A percentile compares a stretch with the other conserved stretches of the same genome.
Conservation (phyloP, 306 rosid genomes). For the Quercus suber region DNA sequence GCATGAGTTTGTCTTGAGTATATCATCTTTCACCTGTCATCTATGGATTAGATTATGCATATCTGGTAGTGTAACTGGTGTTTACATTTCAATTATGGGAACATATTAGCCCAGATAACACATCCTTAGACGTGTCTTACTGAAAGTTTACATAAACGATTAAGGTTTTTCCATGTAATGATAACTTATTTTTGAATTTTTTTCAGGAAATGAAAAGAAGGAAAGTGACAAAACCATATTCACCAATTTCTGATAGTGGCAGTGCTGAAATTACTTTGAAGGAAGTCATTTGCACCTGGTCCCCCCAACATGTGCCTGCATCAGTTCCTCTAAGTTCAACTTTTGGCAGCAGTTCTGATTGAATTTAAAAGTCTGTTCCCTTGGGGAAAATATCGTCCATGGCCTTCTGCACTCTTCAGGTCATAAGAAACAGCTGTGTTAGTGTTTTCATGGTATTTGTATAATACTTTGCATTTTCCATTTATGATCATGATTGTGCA, state of each 20-base stretch:
- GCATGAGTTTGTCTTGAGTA: background rate
- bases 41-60: background rate
- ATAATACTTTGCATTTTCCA: background rate
- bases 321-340: slow-evolving; percentile 61
- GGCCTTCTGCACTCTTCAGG: background rate
- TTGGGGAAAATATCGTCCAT: background rate
- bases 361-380: slow-evolving; percentile 16
- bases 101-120: background rate
- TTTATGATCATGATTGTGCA: background rate
- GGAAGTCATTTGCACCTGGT: slow-evolving; percentile 49
- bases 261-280: slow-evolving; percentile 42
- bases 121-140: background rate
- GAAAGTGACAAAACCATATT: slow-evolving; percentile 70
- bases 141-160: background rate
- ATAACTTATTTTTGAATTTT: slow-evolving; percentile 19
- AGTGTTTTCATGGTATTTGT: background rate
- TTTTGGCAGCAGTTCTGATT: slow-evolving; percentile 56
- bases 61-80: background rate
- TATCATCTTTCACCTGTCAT: background rate
- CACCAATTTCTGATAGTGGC: slow-evolving; percentile 59
- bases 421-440: background rate
- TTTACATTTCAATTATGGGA: background rate
- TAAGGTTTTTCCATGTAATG: slow-evolving; percentile 1
- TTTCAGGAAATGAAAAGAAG: slow-evolving; percentile 50
- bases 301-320: slow-evolving; percentile 54